A percentile compares a stretch with the other conserved stretches of the same genome.
These are phyloP conservation scores for Rubus idaeus DNA, from an alignment of 306 rosid species.

Conservation along the genomic window DNA sequence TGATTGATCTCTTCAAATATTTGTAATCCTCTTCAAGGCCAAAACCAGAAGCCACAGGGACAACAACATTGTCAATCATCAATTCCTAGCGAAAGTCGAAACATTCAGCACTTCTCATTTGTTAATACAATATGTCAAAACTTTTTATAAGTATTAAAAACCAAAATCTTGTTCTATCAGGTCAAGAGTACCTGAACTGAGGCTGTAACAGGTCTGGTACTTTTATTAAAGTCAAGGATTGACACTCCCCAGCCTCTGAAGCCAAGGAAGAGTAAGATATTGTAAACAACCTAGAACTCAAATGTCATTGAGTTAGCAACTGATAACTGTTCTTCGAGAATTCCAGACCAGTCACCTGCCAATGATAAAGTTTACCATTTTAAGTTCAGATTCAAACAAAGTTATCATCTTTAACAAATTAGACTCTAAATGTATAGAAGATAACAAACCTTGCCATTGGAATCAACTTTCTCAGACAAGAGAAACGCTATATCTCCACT, in stretches of 20 bases:
- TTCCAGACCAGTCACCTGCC: constrained; percentile 72
- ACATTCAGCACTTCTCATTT: constrained; percentile 5
- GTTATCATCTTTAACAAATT: background rate
- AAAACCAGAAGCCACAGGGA: constrained; percentile 76
- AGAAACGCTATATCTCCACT: constrained; percentile 88
- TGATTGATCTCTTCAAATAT: constrained; percentile 77
- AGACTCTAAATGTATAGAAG: background rate
- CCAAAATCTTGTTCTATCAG: constrained; percentile 1
- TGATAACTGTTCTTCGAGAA: constrained; percentile 61
- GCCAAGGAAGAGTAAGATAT: constrained; percentile 21
- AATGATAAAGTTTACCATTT: constrained; percentile 11
- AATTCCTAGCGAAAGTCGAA: constrained; percentile 59
- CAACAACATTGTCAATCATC: constrained; percentile 81
- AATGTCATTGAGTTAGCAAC: constrained; percentile 39
- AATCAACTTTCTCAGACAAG: constrained; percentile 67
- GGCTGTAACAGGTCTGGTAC: constrained; percentile 45
- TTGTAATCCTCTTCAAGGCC: constrained; percentile 76
- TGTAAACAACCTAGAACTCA: constrained; percentile 12
- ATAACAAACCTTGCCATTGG: constrained; percentile 50
- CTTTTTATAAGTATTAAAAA: background rate
- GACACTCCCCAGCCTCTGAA: constrained; percentile 69
- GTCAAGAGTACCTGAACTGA: constrained; percentile 52
- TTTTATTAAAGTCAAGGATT: constrained; percentile 81
- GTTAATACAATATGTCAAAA: background rate
- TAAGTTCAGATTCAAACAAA: background rate